Percentiles rank a stretch among this genome's conserved stretches.
These are phyloP conservation scores for Phytophthora constricta DNA, from an alignment of 352 stramenopile species.

Conservation along the genomic window DNA sequence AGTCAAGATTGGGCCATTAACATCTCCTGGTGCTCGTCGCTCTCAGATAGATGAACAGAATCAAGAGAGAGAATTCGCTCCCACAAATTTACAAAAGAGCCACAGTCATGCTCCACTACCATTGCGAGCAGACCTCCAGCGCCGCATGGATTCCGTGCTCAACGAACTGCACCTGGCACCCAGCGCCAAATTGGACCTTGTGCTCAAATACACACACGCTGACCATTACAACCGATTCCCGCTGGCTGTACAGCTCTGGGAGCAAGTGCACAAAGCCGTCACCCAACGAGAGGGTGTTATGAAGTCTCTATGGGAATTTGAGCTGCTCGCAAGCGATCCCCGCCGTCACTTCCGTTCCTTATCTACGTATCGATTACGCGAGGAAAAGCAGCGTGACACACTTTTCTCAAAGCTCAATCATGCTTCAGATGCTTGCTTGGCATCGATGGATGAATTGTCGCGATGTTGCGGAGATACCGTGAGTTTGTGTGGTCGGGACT, in stretches of 20 bases:
- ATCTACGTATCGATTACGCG: constrained; percentile 62
- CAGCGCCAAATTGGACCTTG: constrained; percentile 66
- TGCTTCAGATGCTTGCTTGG: constrained; percentile 47
- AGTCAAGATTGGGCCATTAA: background rate
- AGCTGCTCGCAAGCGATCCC: constrained; percentile 70
- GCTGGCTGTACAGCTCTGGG: constrained; percentile 68
- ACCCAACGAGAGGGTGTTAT: constrained; percentile 53
- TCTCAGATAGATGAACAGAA: constrained; percentile 5
- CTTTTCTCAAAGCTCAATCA: constrained; percentile 67
- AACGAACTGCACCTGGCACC: constrained; percentile 51
- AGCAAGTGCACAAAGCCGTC: constrained; percentile 53
- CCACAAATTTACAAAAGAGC: constrained; percentile 3
- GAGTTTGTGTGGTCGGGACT: constrained; percentile 49
- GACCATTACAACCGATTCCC: constrained; percentile 68
- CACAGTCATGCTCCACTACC: constrained; percentile 52
- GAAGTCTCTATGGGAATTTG: constrained; percentile 49
- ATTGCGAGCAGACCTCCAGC: constrained; percentile 63
- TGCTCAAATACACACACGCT: constrained; percentile 78
- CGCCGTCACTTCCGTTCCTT: constrained; percentile 73
- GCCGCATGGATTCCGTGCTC: constrained; percentile 64
- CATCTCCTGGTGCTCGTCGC: background rate
- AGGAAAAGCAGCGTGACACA: constrained; percentile 72
- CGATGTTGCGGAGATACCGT: constrained; percentile 52
- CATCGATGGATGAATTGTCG: constrained; percentile 57
- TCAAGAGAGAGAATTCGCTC: background rate